Conservation (phyloP, 257 asterid genomes). For the Jaltomata sinuosa region DNA sequence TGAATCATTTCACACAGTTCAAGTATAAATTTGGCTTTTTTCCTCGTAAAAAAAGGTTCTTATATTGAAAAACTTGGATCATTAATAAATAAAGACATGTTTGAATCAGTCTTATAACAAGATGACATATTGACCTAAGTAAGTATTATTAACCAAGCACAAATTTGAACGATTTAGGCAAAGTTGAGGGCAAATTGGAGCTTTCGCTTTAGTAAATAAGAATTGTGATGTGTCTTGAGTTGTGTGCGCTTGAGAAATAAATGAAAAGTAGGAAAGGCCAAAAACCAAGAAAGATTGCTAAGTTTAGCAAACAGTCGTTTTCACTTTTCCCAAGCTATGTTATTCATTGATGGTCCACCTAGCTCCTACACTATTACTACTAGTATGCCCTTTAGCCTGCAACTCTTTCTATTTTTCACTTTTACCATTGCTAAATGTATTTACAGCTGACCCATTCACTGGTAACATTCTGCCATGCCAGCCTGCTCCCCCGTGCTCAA, state of each 20-base stretch:
- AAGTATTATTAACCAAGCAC: neutral
- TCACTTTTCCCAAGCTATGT: conserved; percentile 3
- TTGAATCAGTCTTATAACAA: no score
- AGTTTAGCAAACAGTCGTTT: conserved; percentile 24
- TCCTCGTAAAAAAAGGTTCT: no score
- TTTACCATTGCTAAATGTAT: neutral
- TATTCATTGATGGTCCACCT: conserved; percentile 25
- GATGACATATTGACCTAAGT: neutral
- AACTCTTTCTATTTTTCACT: neutral
- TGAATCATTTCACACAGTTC: no score
- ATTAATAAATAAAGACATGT: no score
- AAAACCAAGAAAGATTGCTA: conserved; percentile 14
- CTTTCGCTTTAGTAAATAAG: neutral
- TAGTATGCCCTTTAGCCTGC: neutral
- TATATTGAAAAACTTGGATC: no score
- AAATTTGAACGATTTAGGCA: neutral
- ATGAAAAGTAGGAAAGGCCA: conserved; percentile 12
- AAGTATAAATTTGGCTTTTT: no score
- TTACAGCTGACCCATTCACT: neutral
- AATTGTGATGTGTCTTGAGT: neutral
- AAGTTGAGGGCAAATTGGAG: neutral
- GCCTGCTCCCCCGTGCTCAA: neutral
- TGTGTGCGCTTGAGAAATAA: conserved; percentile 10
- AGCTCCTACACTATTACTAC: neutral
- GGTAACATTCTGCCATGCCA: neutral